Evolutionary conservation across 83 land plant species (phyloP), one percentile per base, ranked within the genome.

Genomic region (Picea mariana): DNA sequence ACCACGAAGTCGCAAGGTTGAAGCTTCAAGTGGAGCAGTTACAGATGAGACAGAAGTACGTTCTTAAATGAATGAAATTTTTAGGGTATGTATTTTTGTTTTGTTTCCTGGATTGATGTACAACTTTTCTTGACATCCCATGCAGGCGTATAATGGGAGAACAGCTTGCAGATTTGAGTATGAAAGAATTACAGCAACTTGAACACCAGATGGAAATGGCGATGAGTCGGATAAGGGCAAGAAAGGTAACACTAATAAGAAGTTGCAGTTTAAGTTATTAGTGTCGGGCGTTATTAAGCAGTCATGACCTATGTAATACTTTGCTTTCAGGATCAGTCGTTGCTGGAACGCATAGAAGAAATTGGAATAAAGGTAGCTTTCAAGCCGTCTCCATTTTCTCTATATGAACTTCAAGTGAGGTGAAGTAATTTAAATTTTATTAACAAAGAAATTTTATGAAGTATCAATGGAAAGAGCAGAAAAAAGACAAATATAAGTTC

Each of bases 261-360:
- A 47, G 49, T 47, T 47, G 7, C 49, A 47, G 49, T 47, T 47
- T 47, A 47, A 47, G 49, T 47, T 47, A 47, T 0, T 47, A 47
- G 49, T 47, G 49, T 47, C 6, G 52, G 1, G 52, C 9, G 52
- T 49, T 49, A 0, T 49, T 49, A 8, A 49, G 52, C 7, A 42
- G 47, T 9, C 9, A 49, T 49, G 6, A 8, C 52, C 52, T 49
- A 8, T 8, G 11, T 49, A 49, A 8, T 49, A 8, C 11, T 49
- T 40, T 38, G 9, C 21, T 71, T 71, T 40, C 75, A 40, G 75
- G 75, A 71, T 34, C 49, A 71, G 13, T 5, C 23, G 38, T 38
- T 71, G 75, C 42, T 71, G 75, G 75, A 71, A n/a, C 75, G 75
- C 34, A 71, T 71, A 40, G 75, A 71, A 13, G 75, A 71, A 71